Evolutionary conservation across 2,329 filamentous ascomycete species (phyloP).

Genomic region (Annulohypoxylon truncatum): DNA sequence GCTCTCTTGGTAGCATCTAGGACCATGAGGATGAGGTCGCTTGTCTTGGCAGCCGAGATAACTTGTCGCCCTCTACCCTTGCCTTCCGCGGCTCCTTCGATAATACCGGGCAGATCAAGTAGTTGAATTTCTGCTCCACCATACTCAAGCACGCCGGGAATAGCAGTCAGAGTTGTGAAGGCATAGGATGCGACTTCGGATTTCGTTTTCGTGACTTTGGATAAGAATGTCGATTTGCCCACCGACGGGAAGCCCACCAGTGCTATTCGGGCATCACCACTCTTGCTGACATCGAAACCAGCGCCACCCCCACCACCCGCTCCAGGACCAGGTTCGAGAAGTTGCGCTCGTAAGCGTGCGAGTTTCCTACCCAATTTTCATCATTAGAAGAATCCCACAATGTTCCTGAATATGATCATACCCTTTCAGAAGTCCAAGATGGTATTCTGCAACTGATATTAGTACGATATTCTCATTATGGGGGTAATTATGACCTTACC

Average conservation of each 20-base stretch:
- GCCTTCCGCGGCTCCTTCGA: slow-evolving; percentile 94
- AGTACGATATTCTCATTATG: background rate
- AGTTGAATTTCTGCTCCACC: slow-evolving; percentile 98
- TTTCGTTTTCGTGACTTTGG: slow-evolving; percentile 97
- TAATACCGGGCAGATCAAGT: slow-evolving; percentile 96
- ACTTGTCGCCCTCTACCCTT: slow-evolving; percentile 97
- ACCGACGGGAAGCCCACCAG: slow-evolving; percentile 99
- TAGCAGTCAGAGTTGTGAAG: slow-evolving; percentile 97
- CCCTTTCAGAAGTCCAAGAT: slow-evolving; percentile 97
- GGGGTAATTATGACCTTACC: slow-evolving; percentile 68
- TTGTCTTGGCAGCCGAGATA: slow-evolving; percentile 97
- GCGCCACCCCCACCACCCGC: slow-evolving; percentile 80
- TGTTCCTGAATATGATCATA: slow-evolving; percentile 55
- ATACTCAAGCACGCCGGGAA: slow-evolving; percentile 96
- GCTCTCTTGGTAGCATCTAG: slow-evolving; percentile 96
- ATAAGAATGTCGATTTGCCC: slow-evolving; percentile 98
- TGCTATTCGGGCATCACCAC: slow-evolving; percentile 94
- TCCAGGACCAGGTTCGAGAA: slow-evolving; percentile 88
- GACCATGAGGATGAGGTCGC: slow-evolving; percentile 96
- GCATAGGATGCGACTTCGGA: slow-evolving; percentile 96
- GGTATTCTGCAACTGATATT: slow-evolving; percentile 77
- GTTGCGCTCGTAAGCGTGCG: slow-evolving; percentile 90
- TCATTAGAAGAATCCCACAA: slow-evolving; percentile 17
- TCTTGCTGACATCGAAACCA: slow-evolving; percentile 95
- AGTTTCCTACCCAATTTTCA: slow-evolving; percentile 77